These are phyloP conservation scores for Exophiala phaeomuriformis DNA, from an alignment of 2,329 filamentous ascomycete genomes.

Conservation along the genomic window DNA sequence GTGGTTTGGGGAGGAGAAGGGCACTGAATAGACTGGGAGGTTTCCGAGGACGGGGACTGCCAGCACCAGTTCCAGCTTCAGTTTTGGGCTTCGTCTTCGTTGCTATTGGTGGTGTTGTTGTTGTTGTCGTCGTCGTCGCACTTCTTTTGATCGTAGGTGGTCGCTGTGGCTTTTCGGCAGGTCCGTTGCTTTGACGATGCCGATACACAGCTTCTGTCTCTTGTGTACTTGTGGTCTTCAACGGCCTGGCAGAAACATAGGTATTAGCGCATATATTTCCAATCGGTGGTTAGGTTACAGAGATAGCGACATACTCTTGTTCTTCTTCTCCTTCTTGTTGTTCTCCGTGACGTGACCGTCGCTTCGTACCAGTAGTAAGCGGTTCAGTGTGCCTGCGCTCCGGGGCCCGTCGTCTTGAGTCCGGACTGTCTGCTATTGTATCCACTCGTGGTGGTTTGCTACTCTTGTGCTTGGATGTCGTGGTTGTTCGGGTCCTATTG, in stretches of 20 bases:
- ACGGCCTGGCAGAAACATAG: neutral
- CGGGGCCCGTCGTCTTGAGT: constrained; percentile 1
- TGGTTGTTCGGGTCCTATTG: neutral
- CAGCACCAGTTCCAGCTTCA: constrained; percentile 2
- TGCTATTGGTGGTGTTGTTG: constrained; percentile 5
- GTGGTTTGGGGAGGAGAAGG: constrained; percentile 12
- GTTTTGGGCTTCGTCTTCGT: constrained; percentile 11
- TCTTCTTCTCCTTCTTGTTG: neutral
- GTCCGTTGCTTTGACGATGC: neutral
- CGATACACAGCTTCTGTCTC: neutral
- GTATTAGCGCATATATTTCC: neutral
- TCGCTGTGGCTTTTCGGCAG: constrained; percentile 7
- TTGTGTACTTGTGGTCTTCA: neutral
- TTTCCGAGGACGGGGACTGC: constrained; percentile 8
- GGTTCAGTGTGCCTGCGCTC: constrained; percentile 22
- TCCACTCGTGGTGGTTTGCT: neutral
- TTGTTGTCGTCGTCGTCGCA: no score
- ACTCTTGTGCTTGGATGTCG: neutral
- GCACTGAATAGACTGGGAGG: constrained; percentile 10
- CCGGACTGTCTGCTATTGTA: neutral
- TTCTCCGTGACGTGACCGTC: no score
- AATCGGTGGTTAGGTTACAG: neutral
- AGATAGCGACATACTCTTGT: constrained; percentile 6
- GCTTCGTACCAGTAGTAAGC: neutral
- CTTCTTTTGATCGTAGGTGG: constrained; percentile 15